These are phyloP conservation scores for Coemansia reversa DNA, from an alignment of 192 early-diverging fungal genomes.

Conservation along the genomic window DNA sequence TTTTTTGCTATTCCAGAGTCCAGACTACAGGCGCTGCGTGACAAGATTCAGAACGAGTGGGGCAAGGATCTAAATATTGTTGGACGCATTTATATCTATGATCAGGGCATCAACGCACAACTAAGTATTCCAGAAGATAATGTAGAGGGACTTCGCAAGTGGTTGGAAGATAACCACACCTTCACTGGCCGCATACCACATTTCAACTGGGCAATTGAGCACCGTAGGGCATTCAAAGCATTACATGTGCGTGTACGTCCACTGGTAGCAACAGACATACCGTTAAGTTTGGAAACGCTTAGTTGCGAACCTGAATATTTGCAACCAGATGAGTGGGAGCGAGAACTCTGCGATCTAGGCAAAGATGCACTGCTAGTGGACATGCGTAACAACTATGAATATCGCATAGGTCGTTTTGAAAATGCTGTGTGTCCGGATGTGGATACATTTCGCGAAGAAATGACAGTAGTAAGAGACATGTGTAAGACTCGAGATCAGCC, in stretches of 20 bases:
- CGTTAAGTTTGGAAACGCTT: slow-evolving; percentile 57
- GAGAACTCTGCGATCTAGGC: slow-evolving; percentile 34
- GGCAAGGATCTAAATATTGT: slow-evolving; percentile 54
- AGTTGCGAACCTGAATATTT: slow-evolving; percentile 66
- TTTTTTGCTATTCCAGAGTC: slow-evolving; percentile 30
- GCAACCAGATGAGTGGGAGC: slow-evolving; percentile 66
- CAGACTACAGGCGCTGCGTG: slow-evolving; percentile 7
- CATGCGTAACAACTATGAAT: slow-evolving; percentile 81
- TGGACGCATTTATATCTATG: slow-evolving; percentile 72
- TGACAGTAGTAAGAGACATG: slow-evolving; percentile 64
- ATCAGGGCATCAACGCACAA: slow-evolving; percentile 81
- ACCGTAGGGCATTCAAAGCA: slow-evolving; percentile 61
- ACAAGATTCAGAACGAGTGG: slow-evolving; percentile 42
- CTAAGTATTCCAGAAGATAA: slow-evolving; percentile 63
- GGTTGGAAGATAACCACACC: slow-evolving; percentile 46
- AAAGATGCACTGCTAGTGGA: slow-evolving; percentile 61
- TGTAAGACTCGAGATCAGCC: slow-evolving; percentile 57
- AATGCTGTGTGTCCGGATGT: slow-evolving; percentile 67
- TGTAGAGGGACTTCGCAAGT: slow-evolving; percentile 54
- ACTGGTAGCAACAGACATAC: slow-evolving; percentile 62
- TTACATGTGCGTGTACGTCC: slow-evolving; percentile 66
- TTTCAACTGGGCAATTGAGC: slow-evolving; percentile 68
- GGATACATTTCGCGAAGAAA: slow-evolving; percentile 70
- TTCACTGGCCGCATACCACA: slow-evolving; percentile 32
- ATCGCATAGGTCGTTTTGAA: slow-evolving; percentile 68